Percentiles rank a stretch among this genome's conserved stretches.
Evolutionary conservation across 345 rosid species (phyloP).

Genomic region (Brassica incana): DNA sequence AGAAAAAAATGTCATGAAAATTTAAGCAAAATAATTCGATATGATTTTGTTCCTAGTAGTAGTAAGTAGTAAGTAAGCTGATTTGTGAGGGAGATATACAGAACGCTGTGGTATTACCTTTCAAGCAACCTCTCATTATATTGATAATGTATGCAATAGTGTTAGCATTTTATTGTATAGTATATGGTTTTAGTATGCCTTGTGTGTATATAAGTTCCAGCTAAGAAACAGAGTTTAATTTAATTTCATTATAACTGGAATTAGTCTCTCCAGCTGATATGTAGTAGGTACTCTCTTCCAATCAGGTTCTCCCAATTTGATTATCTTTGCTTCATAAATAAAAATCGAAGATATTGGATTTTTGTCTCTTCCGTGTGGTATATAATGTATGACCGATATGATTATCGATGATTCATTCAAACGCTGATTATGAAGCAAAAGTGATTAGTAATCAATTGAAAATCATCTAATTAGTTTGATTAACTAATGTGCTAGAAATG

Average conservation of each 20-base stretch:
- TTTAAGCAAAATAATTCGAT: slow-evolving; percentile 10
- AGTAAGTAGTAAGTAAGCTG: slow-evolving; percentile 5
- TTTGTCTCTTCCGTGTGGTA: too few relatives aligned
- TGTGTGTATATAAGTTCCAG: slow-evolving; percentile 17
- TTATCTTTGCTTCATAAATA: not conserved
- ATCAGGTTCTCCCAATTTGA: not conserved
- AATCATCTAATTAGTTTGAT: not conserved
- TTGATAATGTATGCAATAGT: too few relatives aligned
- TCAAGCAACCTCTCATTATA: too few relatives aligned
- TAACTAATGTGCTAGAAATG: not conserved
- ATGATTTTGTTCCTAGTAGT: slow-evolving; percentile 12
- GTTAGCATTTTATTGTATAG: too few relatives aligned
- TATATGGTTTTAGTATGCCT: not conserved
- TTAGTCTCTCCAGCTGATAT: slow-evolving; percentile 7
- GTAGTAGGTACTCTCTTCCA: slow-evolving; percentile 3
- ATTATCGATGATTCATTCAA: too few relatives aligned
- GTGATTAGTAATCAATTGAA: not conserved
- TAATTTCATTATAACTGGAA: not conserved
- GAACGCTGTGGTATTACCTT: not conserved
- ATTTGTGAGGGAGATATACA: slow-evolving; percentile 34
- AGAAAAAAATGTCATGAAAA: slow-evolving; percentile 5
- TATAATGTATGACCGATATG: too few relatives aligned
- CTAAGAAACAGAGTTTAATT: slow-evolving; percentile 17
- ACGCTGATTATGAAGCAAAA: not conserved
- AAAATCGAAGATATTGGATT: too few relatives aligned